Evolutionary conservation across 2,329 filamentous ascomycete species (phyloP).

Genomic region (Teratosphaeria pseudoeucalypti): DNA sequence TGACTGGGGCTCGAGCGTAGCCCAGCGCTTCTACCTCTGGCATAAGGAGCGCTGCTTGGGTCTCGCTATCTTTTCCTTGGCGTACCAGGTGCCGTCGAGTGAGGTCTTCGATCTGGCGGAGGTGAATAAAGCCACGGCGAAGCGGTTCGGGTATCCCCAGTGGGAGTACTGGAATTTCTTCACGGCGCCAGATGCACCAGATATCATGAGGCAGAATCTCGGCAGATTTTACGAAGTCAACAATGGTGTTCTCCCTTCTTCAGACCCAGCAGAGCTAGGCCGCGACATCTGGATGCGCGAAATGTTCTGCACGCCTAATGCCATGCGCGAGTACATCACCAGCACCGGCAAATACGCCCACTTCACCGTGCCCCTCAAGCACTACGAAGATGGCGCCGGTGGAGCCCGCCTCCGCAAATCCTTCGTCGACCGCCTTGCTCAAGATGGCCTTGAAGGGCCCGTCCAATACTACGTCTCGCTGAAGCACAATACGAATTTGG

Average conservation of each 20-base stretch:
- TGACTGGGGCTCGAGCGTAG: slow-evolving; percentile 38
- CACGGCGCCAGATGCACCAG: slow-evolving; percentile 28
- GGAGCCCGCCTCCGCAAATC: slow-evolving; percentile 21
- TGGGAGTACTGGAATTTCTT: slow-evolving; percentile 40
- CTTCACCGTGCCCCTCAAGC: slow-evolving; percentile 18
- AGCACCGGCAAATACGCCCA: slow-evolving; percentile 11
- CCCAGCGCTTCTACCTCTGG: slow-evolving; percentile 34
- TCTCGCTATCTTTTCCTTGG: slow-evolving; percentile 34
- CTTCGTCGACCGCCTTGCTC: slow-evolving; percentile 26
- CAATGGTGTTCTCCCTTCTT: slow-evolving; percentile 8
- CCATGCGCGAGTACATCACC: slow-evolving; percentile 22
- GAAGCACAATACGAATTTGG: slow-evolving; percentile 18
- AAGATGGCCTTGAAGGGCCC: slow-evolving; percentile 27
- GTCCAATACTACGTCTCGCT: slow-evolving; percentile 30
- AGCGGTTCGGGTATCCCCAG: slow-evolving; percentile 27
- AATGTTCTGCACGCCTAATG: slow-evolving; percentile 29
- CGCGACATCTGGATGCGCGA: slow-evolving; percentile 24
- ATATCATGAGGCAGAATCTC: slow-evolving; percentile 22
- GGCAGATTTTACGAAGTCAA: slow-evolving; percentile 11
- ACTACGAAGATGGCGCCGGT: slow-evolving; percentile 20
- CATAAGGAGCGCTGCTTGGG: slow-evolving; percentile 32
- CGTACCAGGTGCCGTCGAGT: slow-evolving; percentile 29
- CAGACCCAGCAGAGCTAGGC: slow-evolving; percentile 13
- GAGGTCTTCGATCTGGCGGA: slow-evolving; percentile 29
- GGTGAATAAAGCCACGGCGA: slow-evolving; percentile 23